Percentiles rank a stretch among this genome's conserved stretches.
Conservation (phyloP, 331 rosid species). For the Rhamnella rubrinervis region DNA sequence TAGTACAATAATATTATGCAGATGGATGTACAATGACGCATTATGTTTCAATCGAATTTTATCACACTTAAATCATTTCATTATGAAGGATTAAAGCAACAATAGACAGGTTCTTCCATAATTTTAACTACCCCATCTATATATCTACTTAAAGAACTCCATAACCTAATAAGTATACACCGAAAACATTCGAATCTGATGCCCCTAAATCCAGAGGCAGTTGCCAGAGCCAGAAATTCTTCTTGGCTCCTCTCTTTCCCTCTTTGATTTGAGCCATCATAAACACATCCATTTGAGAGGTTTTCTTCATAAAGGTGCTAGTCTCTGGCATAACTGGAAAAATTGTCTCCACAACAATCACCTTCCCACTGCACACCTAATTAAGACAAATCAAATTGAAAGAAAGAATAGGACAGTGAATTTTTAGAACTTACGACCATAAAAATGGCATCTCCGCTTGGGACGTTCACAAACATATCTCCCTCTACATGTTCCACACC, state of each 20-base stretch:
- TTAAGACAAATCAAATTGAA: neutral
- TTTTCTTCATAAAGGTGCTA: neutral
- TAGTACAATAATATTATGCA: conserved; percentile 2
- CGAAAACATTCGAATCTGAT: conserved; percentile 19
- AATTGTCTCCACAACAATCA: conserved; percentile 48
- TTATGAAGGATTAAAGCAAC: no score
- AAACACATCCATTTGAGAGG: conserved; percentile 26
- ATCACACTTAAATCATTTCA: no score
- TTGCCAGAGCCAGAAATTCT: conserved; percentile 41
- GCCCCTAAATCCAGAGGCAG: conserved; percentile 49
- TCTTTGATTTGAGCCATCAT: conserved; percentile 48
- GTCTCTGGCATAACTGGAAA: conserved; percentile 29
- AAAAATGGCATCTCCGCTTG: conserved; percentile 49
- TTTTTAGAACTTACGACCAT: conserved; percentile 18
- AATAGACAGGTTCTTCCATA: no score
- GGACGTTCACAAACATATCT: conserved; percentile 52
- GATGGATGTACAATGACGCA: no score
- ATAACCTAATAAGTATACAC: conserved; percentile 17
- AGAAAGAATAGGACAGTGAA: neutral
- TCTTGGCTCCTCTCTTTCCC: conserved; percentile 44
- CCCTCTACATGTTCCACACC: conserved; percentile 53
- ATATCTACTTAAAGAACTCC: conserved; percentile 21
- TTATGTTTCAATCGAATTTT: no score
- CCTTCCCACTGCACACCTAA: conserved; percentile 36
- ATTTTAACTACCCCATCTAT: no score